Percentiles rank a stretch among this genome's conserved stretches.
phyloP scores from a whole-genome alignment of 108 stramenopile genomes.

The Nitzschia palea region DNA sequence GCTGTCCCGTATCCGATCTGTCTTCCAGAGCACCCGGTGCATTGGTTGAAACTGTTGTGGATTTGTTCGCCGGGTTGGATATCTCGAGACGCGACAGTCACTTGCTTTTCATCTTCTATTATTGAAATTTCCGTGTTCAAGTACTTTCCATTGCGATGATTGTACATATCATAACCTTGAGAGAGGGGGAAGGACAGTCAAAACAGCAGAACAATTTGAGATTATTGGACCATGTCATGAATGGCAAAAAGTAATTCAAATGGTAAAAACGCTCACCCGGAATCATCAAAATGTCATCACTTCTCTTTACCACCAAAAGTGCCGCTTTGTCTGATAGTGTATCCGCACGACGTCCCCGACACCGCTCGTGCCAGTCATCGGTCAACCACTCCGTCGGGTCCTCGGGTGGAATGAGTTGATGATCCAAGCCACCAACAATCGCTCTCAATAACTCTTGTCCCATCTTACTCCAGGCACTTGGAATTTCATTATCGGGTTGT shows the following conservation, averaged over 20 bases:
- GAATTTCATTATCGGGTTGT: not conserved
- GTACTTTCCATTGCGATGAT: conserved; percentile 30
- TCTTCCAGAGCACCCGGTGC: conserved; percentile 16
- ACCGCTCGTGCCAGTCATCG: conserved; percentile 15
- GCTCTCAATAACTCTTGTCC: conserved; percentile 19
- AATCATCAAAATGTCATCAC: conserved; percentile 58
- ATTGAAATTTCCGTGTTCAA: conserved; percentile 13
- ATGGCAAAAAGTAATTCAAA: too few species aligned
- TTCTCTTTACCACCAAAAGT: conserved; percentile 41
- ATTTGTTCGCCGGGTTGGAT: conserved; percentile 28
- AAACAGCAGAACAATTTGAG: too few species aligned
- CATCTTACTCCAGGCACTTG: conserved; percentile 6
- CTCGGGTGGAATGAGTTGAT: conserved; percentile 1
- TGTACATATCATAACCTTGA: conserved; percentile 38
- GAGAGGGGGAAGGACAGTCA: too few species aligned
- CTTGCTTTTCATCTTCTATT: not conserved
- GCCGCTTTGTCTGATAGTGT: not conserved
- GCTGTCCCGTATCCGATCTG: conserved; percentile 14
- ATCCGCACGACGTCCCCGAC: conserved; percentile 6
- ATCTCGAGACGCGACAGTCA: not conserved
- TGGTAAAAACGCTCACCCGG: too few species aligned
- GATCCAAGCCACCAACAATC: conserved; percentile 18
- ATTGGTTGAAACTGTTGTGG: conserved; percentile 22
- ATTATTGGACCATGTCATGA: too few species aligned
- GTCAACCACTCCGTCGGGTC: not conserved